Base-by-base conservation (phyloP, 768 basidiomycete genomes). In the Kondoa subrosea region DNA sequence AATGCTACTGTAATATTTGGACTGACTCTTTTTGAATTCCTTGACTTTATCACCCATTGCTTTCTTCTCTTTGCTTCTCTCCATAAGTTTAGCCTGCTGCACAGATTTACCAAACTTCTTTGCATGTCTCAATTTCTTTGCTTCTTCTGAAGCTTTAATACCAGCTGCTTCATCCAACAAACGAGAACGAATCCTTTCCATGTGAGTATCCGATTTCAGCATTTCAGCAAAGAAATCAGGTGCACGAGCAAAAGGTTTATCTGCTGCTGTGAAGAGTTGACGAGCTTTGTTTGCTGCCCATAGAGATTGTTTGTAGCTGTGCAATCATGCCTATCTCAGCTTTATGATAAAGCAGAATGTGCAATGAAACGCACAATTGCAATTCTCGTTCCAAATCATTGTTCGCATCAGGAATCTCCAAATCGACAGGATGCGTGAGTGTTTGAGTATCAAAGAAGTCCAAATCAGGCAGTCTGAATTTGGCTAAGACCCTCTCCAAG, bases 21-120 rank as follows among this genome's bases (percentile, higher is more conserved):
- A 81, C 84, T 68, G 77, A 93, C 91, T 95, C 78, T 91, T 82
- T 79, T 96, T 95, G 71, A 96, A 83, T 4, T 85, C 84, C 60
- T 73, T 71, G 56, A 75, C 65, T 31, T 71, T 66, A 74, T 91
- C 87, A 27, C 91, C 86, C 82, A 93, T 86, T 33, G 90, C 88
- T 80, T 92, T 95, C 82, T 91, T 92, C 67, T 85, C 83, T 75
- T 80, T 82, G 77, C 91, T 87, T 58, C 93, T 81, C 80, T 93
- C 89, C 76, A 90, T 89, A 71, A 89, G 81, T 77, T 91, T 91
- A 80, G 96, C 92, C 40, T 88, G 78, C 78, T 99, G 95, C 14
- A 97, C 90, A 77, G 96, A 89, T 77, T 97, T 99, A 29, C 93
- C 93, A 74, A 89, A 95, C 81, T 96, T 97, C 81, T 97, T 96